Percentiles rank a stretch among this genome's conserved stretches.
Evolutionary conservation across 495 filamentous ascomycete species (phyloP).

Genomic region (Parathielavia appendiculata): DNA sequence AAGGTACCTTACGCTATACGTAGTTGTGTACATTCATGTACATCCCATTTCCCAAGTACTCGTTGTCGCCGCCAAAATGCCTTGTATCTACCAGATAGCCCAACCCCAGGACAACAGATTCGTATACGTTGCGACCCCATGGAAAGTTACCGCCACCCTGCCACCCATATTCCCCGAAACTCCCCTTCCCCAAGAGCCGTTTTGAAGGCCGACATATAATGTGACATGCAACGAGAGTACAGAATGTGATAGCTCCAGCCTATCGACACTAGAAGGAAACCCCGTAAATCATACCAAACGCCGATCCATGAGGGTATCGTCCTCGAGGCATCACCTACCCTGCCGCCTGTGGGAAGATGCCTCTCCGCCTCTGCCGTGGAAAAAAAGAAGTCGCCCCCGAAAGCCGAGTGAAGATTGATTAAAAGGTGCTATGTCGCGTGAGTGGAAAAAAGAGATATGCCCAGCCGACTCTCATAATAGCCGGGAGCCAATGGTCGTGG

Average conservation of each 20-base stretch:
- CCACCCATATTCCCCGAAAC: conserved; percentile 6
- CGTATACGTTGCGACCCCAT: conserved; percentile 23
- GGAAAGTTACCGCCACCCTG: not conserved
- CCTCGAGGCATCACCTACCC: conserved; percentile 15
- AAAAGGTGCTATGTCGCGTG: conserved; percentile 8
- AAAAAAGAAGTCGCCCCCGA: not conserved
- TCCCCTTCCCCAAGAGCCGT: conserved; percentile 5
- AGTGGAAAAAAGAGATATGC: conserved; percentile 1
- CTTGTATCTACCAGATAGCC: conserved; percentile 14
- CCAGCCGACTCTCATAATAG: not conserved
- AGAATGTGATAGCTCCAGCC: conserved; percentile 15
- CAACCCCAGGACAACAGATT: conserved; percentile 5
- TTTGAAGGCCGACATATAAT: conserved; percentile 9
- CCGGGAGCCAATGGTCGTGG: not conserved
- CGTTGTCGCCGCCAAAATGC: not conserved
- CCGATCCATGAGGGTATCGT: conserved; percentile 30
- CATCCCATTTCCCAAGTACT: not conserved
- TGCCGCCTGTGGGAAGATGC: conserved; percentile 12
- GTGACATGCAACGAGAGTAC: conserved; percentile 23
- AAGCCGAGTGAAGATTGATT: conserved; percentile 1
- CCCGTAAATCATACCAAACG: conserved; percentile 18
- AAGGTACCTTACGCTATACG: not conserved
- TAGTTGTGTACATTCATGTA: conserved; percentile 3
- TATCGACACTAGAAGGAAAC: conserved; percentile 10
- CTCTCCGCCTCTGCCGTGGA: conserved; percentile 4